Evolutionary conservation across 2,329 filamentous ascomycete species (phyloP).

Genomic region (Blastomyces gilchristii): DNA sequence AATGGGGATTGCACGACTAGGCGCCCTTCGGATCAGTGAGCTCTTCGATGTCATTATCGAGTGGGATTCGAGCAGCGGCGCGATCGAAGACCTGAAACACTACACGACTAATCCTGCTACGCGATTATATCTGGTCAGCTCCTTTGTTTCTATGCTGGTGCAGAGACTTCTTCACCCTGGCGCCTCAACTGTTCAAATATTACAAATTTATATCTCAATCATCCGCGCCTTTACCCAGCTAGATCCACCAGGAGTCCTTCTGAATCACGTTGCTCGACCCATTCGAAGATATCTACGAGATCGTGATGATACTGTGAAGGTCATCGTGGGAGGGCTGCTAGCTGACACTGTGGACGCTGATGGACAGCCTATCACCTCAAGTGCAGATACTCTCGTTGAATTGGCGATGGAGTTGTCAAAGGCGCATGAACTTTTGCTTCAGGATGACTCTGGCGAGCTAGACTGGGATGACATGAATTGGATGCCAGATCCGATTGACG

Average conservation of each 20-base stretch:
- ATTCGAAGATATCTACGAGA: conserved; percentile 54
- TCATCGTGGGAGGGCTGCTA: conserved; percentile 54
- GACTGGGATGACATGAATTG: conserved; percentile 91
- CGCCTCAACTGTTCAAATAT: conserved; percentile 54
- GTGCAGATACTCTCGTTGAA: conserved; percentile 39
- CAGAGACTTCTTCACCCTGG: conserved; percentile 51
- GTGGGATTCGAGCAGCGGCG: conserved; percentile 50
- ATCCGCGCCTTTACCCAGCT: conserved; percentile 54
- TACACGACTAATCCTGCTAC: conserved; percentile 45
- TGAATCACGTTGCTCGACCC: conserved; percentile 56
- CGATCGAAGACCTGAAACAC: conserved; percentile 51
- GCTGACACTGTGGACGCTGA: conserved; percentile 41
- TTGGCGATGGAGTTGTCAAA: conserved; percentile 44
- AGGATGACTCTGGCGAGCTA: conserved; percentile 52
- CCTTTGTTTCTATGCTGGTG: conserved; percentile 45
- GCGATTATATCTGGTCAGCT: conserved; percentile 45
- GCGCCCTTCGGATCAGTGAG: conserved; percentile 45
- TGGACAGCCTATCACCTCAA: conserved; percentile 20
- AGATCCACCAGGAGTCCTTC: conserved; percentile 54
- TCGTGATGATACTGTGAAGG: conserved; percentile 55
- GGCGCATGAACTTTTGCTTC: conserved; percentile 33
- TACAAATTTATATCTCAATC: conserved; percentile 58
- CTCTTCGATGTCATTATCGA: conserved; percentile 54
- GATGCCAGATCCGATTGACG: conserved; percentile 87
- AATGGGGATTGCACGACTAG: conserved; percentile 46